Evolutionary conservation across 108 stramenopile species (phyloP).

Genomic region (Pseudonitzschia multiseries): DNA sequence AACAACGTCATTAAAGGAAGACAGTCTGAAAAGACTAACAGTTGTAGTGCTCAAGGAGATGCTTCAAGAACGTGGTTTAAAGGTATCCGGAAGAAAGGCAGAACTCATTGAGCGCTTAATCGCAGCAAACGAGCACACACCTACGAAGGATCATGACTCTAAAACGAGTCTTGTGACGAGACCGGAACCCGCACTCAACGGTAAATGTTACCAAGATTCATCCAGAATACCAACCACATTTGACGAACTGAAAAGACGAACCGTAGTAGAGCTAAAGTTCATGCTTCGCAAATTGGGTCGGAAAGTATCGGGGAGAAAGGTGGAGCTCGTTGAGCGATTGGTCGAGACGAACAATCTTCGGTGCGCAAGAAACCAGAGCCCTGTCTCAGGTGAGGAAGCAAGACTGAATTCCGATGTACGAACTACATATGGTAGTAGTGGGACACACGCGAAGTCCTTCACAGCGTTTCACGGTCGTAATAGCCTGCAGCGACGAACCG

Average conservation of each 20-base stretch:
- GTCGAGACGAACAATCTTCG: too few species aligned
- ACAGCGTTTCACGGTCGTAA: not conserved
- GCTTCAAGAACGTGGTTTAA: conserved; percentile 66
- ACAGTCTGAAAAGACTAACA: conserved; percentile 39
- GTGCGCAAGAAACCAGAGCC: too few species aligned
- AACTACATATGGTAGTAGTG: not conserved
- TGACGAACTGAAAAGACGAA: conserved; percentile 31
- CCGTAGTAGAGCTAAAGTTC: conserved; percentile 76
- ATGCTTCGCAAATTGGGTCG: conserved; percentile 63
- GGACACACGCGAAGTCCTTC: not conserved
- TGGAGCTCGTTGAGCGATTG: conserved; percentile 75
- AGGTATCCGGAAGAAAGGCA: conserved; percentile 80
- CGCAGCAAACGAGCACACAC: too few species aligned
- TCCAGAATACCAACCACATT: conserved; percentile 37
- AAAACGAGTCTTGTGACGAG: too few species aligned
- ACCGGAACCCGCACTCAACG: too few species aligned
- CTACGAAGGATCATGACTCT: too few species aligned
- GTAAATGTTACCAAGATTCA: not conserved
- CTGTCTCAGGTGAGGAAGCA: too few species aligned
- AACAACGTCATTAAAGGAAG: too few species aligned
- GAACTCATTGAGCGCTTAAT: conserved; percentile 70
- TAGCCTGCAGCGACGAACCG: conserved; percentile 42
- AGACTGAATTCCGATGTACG: too few species aligned
- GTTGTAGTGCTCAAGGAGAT: conserved; percentile 77
- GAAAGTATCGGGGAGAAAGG: conserved; percentile 83